Percentiles rank a stretch among this genome's conserved stretches.
Evolutionary conservation across 2,329 filamentous ascomycete species (phyloP).

Genomic region (Teratosphaeria pseudoeucalypti): DNA sequence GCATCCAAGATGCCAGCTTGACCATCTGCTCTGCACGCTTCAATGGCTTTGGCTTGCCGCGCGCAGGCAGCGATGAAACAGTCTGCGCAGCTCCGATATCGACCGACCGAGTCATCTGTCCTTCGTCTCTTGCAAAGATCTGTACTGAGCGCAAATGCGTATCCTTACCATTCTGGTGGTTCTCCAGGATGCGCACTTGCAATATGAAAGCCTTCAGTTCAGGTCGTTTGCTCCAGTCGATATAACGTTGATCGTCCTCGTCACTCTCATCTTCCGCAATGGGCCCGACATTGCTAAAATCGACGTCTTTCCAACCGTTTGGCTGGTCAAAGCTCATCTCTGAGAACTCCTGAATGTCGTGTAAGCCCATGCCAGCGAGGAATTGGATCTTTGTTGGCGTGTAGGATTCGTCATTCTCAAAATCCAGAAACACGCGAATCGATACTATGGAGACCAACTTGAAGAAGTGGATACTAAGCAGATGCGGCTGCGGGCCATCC

Average conservation of each 20-base stretch:
- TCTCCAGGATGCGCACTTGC: slow-evolving; percentile 84
- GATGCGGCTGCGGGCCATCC: slow-evolving; percentile 74
- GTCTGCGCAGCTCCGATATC: background rate
- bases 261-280: slow-evolving; percentile 16
- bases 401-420: slow-evolving; percentile 87
- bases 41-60: background rate
- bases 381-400: slow-evolving; percentile 90
- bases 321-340: slow-evolving; percentile 69
- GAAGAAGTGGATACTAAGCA: slow-evolving; percentile 75
- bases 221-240: slow-evolving; percentile 47
- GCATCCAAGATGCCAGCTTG: slow-evolving; percentile 25
- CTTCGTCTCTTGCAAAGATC: slow-evolving; percentile 53
- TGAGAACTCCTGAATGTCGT: slow-evolving; percentile 82
- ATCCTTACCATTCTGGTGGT: slow-evolving; percentile 98
- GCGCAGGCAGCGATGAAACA: background rate
- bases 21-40: slow-evolving; percentile 19
- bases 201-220: slow-evolving; percentile 81
- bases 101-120: slow-evolving; percentile 4
- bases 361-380: slow-evolving; percentile 78
- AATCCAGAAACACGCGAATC: slow-evolving; percentile 80
- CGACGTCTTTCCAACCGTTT: slow-evolving; percentile 82
- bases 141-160: slow-evolving; percentile 93
- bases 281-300: slow-evolving; percentile 49
- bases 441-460: slow-evolving; percentile 69
- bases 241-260: slow-evolving; percentile 20